Evolutionary conservation across 306 rosid genomes (phyloP), one percentile per base, ranked within the genome.

Genomic region (Sindora glabra): DNA sequence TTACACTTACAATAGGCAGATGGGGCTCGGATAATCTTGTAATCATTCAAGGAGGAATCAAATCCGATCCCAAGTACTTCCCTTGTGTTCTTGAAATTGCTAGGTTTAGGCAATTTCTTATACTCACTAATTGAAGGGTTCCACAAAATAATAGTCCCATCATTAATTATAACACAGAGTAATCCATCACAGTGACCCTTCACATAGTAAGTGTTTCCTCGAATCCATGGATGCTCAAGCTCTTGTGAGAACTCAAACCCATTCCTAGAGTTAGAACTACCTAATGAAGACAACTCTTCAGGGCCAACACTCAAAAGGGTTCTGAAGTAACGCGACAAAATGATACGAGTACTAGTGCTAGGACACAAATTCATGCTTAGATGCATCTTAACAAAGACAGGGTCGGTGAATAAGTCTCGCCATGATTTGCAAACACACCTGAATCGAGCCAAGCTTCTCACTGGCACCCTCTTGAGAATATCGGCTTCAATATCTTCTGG

Each of bases 171-270:
- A 17, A 67, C 2, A 37, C 81, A 75, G 15, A 79, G 29, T 19
- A 79, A 36, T 10, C 85, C 85, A 14, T 79, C 71, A 32, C 71
- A 79, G 44, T 75, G 81, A 4, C 81, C 85, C 50, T 79, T 79
- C 0, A 79, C 85, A 26, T 68, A 75, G 14, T 75, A 79, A 3
- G 78, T 77, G 45, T 75, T 30, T 23, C 64, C 53, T 3, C 2
- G 27, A 1, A 40, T 56, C n/a, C 41, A 26, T 8, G 24, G 41
- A 10, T 71, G 62, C 8, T 54, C 60, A 13, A 75, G 65, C 56
- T 71, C 61, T 10, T 14, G 32, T 2, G 73, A 47, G 14, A 29
- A 8, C 36, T 34, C 48, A 12, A 62, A 41, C 3, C 56, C 81
- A 21, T 36, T 22, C 19, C 29, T 40, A 21, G 32, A 4, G 24